Evolutionary conservation across 140 eudicot species (phyloP).

Genomic region (Stevia rebaudiana): DNA sequence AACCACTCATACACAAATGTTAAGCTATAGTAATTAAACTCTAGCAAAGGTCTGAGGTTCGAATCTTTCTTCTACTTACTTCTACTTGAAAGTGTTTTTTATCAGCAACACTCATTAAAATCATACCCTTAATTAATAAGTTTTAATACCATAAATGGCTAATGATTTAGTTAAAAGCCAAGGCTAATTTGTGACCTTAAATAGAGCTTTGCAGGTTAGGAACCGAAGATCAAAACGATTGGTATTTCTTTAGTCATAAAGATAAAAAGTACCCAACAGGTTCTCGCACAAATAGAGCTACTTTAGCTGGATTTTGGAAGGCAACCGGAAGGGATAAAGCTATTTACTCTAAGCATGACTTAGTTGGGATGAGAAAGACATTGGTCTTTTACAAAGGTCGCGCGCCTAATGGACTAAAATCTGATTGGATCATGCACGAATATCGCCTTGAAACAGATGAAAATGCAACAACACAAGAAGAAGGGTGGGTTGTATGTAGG

Average conservation of each 20-base stretch:
- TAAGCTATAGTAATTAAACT: neutral
- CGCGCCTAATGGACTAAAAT: constrained; percentile 91
- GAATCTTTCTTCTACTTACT: no score
- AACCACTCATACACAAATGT: neutral
- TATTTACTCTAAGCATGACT: constrained; percentile 64
- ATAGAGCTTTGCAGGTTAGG: constrained; percentile 87
- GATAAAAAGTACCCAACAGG: constrained; percentile 94
- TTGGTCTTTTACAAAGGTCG: constrained; percentile 87
- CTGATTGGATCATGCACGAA: constrained; percentile 96
- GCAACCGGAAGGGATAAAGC: constrained; percentile 97
- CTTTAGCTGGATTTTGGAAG: constrained; percentile 91
- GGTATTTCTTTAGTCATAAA: constrained; percentile 87
- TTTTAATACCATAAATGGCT: neutral
- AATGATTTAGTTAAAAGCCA: neutral
- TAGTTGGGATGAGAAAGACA: constrained; percentile 93
- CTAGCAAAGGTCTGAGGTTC: no score
- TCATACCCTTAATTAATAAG: constrained; percentile 12
- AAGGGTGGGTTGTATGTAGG: constrained; percentile 49
- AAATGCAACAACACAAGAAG: constrained; percentile 60
- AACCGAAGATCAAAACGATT: constrained; percentile 76
- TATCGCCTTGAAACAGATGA: constrained; percentile 87
- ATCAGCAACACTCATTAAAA: constrained; percentile 18
- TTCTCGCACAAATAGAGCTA: constrained; percentile 88
- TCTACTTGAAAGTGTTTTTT: no score
- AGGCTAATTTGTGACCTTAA: neutral